phyloP scores from a whole-genome alignment of 2,329 filamentous ascomycete species.

The Madurella fahalii region DNA sequence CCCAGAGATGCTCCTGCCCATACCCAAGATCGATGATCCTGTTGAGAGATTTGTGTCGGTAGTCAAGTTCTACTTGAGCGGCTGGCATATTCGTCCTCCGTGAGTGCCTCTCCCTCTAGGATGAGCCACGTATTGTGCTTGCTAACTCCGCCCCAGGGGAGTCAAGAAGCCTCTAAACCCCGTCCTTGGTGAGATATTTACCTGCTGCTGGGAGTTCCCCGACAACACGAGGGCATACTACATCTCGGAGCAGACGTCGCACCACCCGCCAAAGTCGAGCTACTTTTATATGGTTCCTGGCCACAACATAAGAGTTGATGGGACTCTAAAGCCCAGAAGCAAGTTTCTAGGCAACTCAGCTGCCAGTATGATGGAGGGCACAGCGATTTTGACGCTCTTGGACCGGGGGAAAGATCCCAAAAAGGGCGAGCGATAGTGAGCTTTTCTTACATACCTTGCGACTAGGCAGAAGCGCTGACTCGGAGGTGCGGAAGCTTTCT shows the following conservation, averaged over 20 bases:
- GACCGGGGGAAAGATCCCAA: conserved; percentile 66
- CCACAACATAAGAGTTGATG: conserved; percentile 91
- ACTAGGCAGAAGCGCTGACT: neutral
- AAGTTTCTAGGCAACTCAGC: conserved; percentile 96
- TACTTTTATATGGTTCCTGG: conserved; percentile 98
- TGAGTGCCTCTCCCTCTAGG: conserved; percentile 44
- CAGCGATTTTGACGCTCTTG: conserved; percentile 76
- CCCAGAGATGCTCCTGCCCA: conserved; percentile 87
- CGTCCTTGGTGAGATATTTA: conserved; percentile 90
- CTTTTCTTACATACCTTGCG: neutral
- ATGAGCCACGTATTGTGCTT: neutral
- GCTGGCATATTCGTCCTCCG: conserved; percentile 98
- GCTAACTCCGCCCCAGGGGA: conserved; percentile 54
- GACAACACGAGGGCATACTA: conserved; percentile 88
- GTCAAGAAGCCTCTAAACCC: conserved; percentile 98
- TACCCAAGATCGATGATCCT: conserved; percentile 84
- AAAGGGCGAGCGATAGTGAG: conserved; percentile 82
- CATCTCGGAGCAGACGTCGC: conserved; percentile 94
- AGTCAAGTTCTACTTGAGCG: conserved; percentile 96
- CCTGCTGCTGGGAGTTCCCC: conserved; percentile 90
- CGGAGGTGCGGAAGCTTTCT: conserved; percentile 58
- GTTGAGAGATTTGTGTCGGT: conserved; percentile 87
- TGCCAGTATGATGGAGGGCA: conserved; percentile 96
- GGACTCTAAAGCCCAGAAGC: conserved; percentile 89
- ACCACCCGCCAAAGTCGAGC: conserved; percentile 96